Conservation (phyloP, 1,139 yeast species). For the Magnusiomyces fungicola region DNA sequence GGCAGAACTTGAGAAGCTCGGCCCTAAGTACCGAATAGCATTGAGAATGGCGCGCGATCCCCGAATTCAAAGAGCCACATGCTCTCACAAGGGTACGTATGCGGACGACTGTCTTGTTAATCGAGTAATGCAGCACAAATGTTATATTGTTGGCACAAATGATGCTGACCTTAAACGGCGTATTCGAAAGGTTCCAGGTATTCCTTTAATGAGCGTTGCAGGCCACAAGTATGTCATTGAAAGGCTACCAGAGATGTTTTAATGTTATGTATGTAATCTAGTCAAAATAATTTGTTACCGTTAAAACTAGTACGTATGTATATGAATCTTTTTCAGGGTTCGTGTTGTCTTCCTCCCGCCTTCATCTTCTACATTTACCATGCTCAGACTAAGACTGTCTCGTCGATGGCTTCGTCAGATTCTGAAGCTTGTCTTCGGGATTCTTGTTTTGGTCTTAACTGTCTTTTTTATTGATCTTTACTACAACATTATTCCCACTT, state of each 20-base stretch:
- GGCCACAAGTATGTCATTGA: constrained; percentile 88
- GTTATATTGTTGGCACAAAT: constrained; percentile 94
- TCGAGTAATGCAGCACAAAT: constrained; percentile 90
- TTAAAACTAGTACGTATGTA: no score
- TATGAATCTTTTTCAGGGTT: no score
- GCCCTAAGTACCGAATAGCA: constrained; percentile 91
- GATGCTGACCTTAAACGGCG: constrained; percentile 97
- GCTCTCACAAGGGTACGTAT: constrained; percentile 92
- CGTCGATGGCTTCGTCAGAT: constrained; percentile 27
- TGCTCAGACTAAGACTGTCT: constrained; percentile 17
- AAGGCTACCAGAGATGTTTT: constrained; percentile 89
- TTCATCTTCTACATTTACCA: neutral
- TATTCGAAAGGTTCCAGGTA: constrained; percentile 92
- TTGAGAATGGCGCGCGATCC: constrained; percentile 90
- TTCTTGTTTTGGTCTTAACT: constrained; percentile 17
- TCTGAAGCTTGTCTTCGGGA: constrained; percentile 20
- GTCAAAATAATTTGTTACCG: neutral
- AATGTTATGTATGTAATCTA: constrained; percentile 14
- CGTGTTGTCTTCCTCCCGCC: no score
- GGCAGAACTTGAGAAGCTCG: constrained; percentile 95
- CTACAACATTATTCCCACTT: constrained; percentile 29
- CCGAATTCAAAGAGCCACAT: constrained; percentile 74
- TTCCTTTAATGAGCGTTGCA: constrained; percentile 95
- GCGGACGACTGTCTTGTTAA: constrained; percentile 97
- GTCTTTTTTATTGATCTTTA: constrained; percentile 27